Base-by-base conservation (phyloP, 164 flowering plant genomes). In the Nelumbo lutea region DNA sequence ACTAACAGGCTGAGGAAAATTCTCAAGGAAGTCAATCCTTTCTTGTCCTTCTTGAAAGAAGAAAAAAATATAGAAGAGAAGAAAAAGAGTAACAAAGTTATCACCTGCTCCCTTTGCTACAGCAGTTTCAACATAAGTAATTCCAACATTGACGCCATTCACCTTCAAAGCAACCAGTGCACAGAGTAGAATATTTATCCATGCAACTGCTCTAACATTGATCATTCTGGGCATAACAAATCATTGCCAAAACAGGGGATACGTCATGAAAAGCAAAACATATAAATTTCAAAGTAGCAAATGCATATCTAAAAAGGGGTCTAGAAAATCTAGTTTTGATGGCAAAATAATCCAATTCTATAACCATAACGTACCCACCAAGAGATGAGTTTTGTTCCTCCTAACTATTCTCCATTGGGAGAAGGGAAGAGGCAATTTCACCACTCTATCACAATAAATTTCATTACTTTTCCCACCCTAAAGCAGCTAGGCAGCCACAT, bases 21-120 rank as follows among this genome's bases (percentile, higher is more conserved):
- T 46, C 51, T 47, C 51, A 5, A 53, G 14, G 14, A 53, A 53
- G 15, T 53, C 57, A 53, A 9, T 11, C 14, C 4, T 2, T 52
- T 1, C 14, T 10, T 15, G 2, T 52, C n/a, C 11, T 53, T 4
- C 11, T 53, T 27, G 5, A 60, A 10, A 53, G 4, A 65, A 13
- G 62, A 58, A 58, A 55, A 50, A 40, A 43, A 42, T 5, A 10
- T 38, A 8, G 3, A 3, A 9, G 3, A 4, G 5, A 61, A 9
- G 2, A 63, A 4, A 6, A 61, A 9, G 2, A 63, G 6, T 65
- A 9, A 15, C 27, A 27, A 43, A 68, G 6, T 38, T 43, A 75
- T 76, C 59, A 90, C 96, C 96, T 47, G 90, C 96, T 75, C 96
- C 96, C 85, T 85, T 88, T 3, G 86, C 91, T 1, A 87, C 87